Conservation (phyloP, 495 filamentous ascomycete genomes). For the Neurospora sp. region DNA sequence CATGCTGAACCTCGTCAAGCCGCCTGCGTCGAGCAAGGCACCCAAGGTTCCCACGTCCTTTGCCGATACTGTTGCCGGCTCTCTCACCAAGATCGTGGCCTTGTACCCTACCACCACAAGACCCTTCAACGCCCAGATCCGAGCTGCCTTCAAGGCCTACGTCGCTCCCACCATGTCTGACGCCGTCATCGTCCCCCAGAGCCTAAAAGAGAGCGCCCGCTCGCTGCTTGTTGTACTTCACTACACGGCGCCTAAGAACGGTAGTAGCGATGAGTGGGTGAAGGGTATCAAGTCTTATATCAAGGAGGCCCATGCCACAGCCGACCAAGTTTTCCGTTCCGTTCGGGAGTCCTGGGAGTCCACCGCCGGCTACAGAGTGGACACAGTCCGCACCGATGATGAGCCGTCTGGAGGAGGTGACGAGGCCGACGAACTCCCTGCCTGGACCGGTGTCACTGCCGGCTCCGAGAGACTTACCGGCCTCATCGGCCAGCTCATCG, state of each 20-base stretch:
- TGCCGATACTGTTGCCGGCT: conserved; percentile 46
- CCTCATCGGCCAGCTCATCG: conserved; percentile 48
- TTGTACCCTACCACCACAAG: conserved; percentile 72
- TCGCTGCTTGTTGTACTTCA: conserved; percentile 58
- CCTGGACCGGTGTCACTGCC: conserved; percentile 61
- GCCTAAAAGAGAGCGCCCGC: conserved; percentile 43
- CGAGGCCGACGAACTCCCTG: conserved; percentile 40
- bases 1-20: conserved; percentile 57
- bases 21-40: conserved; percentile 30
- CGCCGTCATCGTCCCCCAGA: conserved; percentile 31
- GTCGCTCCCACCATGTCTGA: conserved; percentile 48
- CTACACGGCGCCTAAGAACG: conserved; percentile 66
- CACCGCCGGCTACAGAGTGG: conserved; percentile 27
- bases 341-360: conserved; percentile 73
- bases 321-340: conserved; percentile 64
- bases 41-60: conserved; percentile 31
- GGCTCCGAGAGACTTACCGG: conserved; percentile 59
- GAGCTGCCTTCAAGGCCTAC: conserved; percentile 43
- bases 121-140: conserved; percentile 59
- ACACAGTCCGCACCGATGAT: conserved; percentile 23
- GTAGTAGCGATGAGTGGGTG: conserved; percentile 61
- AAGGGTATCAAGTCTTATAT: conserved; percentile 50
- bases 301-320: conserved; percentile 51
- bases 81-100: conserved; percentile 57
- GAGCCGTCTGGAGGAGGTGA: conserved; percentile 35